phyloP scores from a whole-genome alignment of 176 grass and related monocot genomes.

The Stipa capillata region DNA sequence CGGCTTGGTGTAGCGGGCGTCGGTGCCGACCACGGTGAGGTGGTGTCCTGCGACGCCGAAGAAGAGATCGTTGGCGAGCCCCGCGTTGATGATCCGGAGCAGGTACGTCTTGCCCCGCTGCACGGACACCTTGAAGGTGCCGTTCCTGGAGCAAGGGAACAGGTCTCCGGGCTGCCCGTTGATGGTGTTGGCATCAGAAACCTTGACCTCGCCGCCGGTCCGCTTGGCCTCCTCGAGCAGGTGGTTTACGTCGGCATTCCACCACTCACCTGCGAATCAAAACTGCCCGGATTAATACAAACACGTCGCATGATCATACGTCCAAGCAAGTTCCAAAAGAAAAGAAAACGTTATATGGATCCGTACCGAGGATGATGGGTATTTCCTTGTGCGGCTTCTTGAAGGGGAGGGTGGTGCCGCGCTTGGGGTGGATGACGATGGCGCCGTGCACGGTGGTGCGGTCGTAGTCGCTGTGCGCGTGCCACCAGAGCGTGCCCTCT shows the following conservation, averaged over 20 bases:
- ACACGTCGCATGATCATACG: background rate
- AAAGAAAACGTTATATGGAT: background rate
- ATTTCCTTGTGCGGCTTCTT: slow-evolving; percentile 42
- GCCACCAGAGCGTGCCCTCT: slow-evolving; percentile 68
- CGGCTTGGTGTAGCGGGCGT: slow-evolving; percentile 42
- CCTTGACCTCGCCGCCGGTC: background rate
- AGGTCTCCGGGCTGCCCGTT: slow-evolving; percentile 43
- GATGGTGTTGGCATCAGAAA: slow-evolving; percentile 35
- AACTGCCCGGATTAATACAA: background rate
- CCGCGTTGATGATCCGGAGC: slow-evolving; percentile 58
- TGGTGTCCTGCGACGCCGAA: slow-evolving; percentile 45
- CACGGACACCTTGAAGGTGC: slow-evolving; percentile 22
- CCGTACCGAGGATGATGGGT: slow-evolving; percentile 14
- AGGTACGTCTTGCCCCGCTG: slow-evolving; percentile 50
- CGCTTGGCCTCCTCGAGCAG: background rate
- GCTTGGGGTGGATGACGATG: slow-evolving; percentile 58
- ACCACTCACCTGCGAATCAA: slow-evolving; percentile 26
- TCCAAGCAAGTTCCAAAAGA: too few relatives aligned
- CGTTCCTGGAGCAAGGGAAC: background rate
- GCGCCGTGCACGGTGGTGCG: slow-evolving; percentile 58
- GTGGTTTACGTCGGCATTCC: slow-evolving; percentile 4
- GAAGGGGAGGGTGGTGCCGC: slow-evolving; percentile 31
- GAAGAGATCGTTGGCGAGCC: slow-evolving; percentile 42
- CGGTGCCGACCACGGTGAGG: slow-evolving; percentile 48
- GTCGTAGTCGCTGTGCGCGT: slow-evolving; percentile 52